Evolutionary conservation across 495 filamentous ascomycete genomes (phyloP), one percentile per base, ranked within the genome.

Genomic region (Saxophila tyrrhenica): DNA sequence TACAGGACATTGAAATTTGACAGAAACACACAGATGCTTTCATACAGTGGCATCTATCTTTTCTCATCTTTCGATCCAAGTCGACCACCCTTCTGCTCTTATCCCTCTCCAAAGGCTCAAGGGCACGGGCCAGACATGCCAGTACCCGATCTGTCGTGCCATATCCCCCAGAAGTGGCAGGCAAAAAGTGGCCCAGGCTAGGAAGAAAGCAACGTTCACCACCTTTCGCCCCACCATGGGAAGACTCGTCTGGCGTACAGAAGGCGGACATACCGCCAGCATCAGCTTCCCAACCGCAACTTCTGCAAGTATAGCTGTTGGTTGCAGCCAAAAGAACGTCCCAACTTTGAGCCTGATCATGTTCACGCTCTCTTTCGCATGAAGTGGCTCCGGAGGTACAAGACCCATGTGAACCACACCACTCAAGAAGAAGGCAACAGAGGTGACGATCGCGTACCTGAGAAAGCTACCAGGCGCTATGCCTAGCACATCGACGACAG

Each of bases 361-460:
- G 25, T 44, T 38, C 1, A 49, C 51, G 9, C 16, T n/a, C 32
- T 59, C 19, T 3, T 43, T 59, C 19, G 52, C 54, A 20, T 57
- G 39, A 23, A 51, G 39, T 20, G 58, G 58, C 42, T 61, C 47
- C 21, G 59, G 59, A 24, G 59, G 59, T 23, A 62, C 56, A 2
- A 62, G 44, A 49, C 59, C 60, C 48, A 51, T 57, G 38, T 63
- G 60, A 41, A 51, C 29, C 17, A 54, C 21, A 7, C 60, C 60
- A 45, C 57, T 57, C 21, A 63, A 25, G 8, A 25, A 25, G 49
- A 63, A 63, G 0, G 53, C 56, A 13, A 51, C 35, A 13, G 43
- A 16, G 13, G 49, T 57, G 21, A 60, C 23, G n/a, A 60, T 25
- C 9, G 52, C 47, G 29, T 60, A 63, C 39, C 57, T 52, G 17